Evolutionary conservation across 768 basidiomycete species (phyloP).

Genomic region (Pleurotus eryngii): DNA sequence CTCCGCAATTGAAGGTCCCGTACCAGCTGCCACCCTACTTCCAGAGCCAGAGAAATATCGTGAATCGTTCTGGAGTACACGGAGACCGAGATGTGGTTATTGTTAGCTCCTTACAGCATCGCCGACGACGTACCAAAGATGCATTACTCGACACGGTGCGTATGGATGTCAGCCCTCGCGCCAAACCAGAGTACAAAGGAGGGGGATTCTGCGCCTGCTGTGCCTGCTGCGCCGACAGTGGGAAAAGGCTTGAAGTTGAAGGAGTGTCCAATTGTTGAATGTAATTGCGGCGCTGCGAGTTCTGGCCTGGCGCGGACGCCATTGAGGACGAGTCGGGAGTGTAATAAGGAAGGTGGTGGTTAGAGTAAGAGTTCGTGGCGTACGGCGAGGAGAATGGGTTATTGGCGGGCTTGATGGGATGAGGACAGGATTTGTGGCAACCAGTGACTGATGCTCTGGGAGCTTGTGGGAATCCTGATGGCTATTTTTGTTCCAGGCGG

Average conservation of each 20-base stretch:
- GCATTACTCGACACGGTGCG: constrained; percentile 33
- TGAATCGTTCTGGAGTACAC: constrained; percentile 32
- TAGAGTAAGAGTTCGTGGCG: constrained; percentile 15
- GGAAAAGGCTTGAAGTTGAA: constrained; percentile 52
- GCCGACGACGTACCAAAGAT: constrained; percentile 36
- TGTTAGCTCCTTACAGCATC: constrained; percentile 3
- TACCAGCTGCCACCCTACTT: constrained; percentile 14
- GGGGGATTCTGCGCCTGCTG: constrained; percentile 11
- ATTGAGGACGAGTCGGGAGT: constrained; percentile 10
- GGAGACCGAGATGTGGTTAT: neutral
- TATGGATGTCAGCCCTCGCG: constrained; percentile 27
- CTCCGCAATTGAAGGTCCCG: constrained; percentile 50
- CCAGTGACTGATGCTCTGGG: neutral
- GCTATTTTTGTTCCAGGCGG: neutral
- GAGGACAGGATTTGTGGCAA: neutral
- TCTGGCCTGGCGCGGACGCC: constrained; percentile 17
- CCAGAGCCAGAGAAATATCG: constrained; percentile 32
- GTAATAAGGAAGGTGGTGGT: constrained; percentile 11
- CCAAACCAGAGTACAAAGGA: constrained; percentile 41
- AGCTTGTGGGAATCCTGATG: neutral
- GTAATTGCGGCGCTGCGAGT: constrained; percentile 40
- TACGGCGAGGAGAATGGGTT: constrained; percentile 13
- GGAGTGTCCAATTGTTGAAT: constrained; percentile 36
- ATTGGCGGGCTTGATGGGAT: neutral
- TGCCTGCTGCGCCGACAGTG: constrained; percentile 19